These are phyloP conservation scores for Tetrahymena thermophila DNA, from an alignment of 73 alveolate species.

Conservation along the genomic window DNA sequence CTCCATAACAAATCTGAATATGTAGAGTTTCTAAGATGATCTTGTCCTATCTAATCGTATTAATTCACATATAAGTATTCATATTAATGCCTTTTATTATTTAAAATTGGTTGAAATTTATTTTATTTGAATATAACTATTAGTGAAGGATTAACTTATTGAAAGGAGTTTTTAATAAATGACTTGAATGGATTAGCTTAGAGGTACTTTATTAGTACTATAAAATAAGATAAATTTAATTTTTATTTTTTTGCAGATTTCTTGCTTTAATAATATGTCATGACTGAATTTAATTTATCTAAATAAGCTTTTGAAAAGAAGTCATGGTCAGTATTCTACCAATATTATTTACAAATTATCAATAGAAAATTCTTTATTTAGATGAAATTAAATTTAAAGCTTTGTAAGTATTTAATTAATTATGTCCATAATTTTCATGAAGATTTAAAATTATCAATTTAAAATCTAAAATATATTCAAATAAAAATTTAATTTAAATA, in stretches of 20 bases:
- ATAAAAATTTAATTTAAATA: too few species aligned
- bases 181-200: too few species aligned
- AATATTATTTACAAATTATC: background rate
- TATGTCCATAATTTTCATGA: too few species aligned
- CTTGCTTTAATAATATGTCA: background rate
- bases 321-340: background rate
- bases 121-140: too few species aligned
- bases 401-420: too few species aligned
- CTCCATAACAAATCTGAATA: background rate
- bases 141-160: too few species aligned
- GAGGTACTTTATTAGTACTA: background rate
- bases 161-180: too few species aligned
- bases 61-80: background rate
- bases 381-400: background rate
- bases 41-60: background rate
- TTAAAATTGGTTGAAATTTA: background rate
- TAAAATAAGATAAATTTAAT: too few species aligned
- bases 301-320: background rate
- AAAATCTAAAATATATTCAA: background rate
- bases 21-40: background rate
- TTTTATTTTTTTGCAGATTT: too few species aligned
- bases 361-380: background rate
- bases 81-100: background rate
- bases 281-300: background rate
- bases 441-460: too few species aligned